These are phyloP conservation scores for sorghum (Sorghum bicolor) DNA, from an alignment of 176 grass and related monocot species.

Conservation along the genomic window Sorghum_bicolor_NCBIv3 NC_012870.2:79217501-79218000, in stretches of 20 bases:
- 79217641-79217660: conserved; percentile 36
- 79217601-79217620: conserved; percentile 73
- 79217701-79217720: conserved; percentile 54
- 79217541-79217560: conserved; percentile 2
- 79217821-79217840: conserved; percentile 38
- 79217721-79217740: conserved; percentile 52
- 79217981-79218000: conserved; percentile 30
- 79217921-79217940: not conserved
- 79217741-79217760: conserved; percentile 28
- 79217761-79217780: conserved; percentile 57
- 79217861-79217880: conserved; percentile 39
- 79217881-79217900: not conserved
- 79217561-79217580: not conserved
- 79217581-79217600: conserved; percentile 22
- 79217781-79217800: not conserved
- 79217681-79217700: not conserved
- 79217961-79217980: conserved; percentile 40
- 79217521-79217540: conserved; percentile 14
- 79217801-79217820: conserved; percentile 17
- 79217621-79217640: conserved; percentile 88
- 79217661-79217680: conserved; percentile 21
- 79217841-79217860: conserved; percentile 35
- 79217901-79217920: not conserved
- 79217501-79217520: conserved; percentile 60
- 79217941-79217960: not conserved